phyloP scores from a whole-genome alignment of 352 stramenopile species.

The Pythium plurisporium region DNA sequence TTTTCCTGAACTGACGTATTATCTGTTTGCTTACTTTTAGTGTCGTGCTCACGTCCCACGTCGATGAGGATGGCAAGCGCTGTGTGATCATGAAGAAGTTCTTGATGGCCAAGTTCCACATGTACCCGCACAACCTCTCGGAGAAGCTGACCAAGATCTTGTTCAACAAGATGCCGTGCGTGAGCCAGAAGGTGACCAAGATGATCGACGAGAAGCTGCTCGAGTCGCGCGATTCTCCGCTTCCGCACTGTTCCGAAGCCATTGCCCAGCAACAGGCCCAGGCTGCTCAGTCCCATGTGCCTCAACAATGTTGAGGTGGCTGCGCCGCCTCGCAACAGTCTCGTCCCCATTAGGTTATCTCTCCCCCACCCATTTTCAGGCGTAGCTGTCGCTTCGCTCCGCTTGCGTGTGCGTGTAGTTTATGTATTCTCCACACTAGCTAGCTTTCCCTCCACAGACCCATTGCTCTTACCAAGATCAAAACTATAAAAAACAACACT shows the following conservation, averaged over 20 bases:
- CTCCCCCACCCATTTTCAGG: background rate
- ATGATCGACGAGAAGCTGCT: conserved; percentile 49
- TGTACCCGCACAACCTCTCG: conserved; percentile 71
- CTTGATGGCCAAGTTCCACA: conserved; percentile 76
- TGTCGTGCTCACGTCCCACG: conserved; percentile 61
- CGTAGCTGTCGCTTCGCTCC: background rate
- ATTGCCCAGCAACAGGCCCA: background rate
- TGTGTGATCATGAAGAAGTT: conserved; percentile 80
- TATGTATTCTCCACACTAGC: conserved; percentile 3
- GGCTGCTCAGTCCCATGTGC: conserved; percentile 2
- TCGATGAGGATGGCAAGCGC: conserved; percentile 54
- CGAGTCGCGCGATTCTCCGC: conserved; percentile 11
- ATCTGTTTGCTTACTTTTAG: conserved; percentile 11
- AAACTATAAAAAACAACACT: conserved; percentile 13
- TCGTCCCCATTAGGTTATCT: conserved; percentile 4
- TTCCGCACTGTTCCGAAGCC: background rate
- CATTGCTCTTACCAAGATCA: background rate
- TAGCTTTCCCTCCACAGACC: background rate
- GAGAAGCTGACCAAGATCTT: conserved; percentile 53
- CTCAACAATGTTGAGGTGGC: conserved; percentile 15
- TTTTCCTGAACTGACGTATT: background rate
- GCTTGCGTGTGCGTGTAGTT: conserved; percentile 17
- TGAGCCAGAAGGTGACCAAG: conserved; percentile 57
- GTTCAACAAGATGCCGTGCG: conserved; percentile 58
- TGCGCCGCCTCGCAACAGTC: background rate